Base-by-base conservation (phyloP, 495 filamentous ascomycete species). In the Penicillium paradoxum region DNA sequence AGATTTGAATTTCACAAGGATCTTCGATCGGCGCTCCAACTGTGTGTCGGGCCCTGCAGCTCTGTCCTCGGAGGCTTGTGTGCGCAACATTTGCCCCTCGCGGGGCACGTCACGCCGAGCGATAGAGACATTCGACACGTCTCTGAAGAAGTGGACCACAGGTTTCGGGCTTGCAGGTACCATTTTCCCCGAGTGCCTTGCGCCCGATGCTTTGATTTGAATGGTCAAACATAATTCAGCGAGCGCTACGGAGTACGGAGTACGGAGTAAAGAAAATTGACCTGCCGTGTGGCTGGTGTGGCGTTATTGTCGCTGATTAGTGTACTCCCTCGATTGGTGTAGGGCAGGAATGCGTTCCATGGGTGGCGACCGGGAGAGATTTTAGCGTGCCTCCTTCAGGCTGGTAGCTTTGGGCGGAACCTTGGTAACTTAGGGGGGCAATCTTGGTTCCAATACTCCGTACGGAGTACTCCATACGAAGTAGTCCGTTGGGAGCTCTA, bases 11-110 rank as follows among this genome's bases (percentile, higher is more conserved):
- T 21, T 10, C 9, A 8, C 14, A 27, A 51, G 49, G 49, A 51
- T 51, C 49, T 34, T 42, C 25, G 49, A 51, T 51, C 47, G 37
- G 27, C 27, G 32, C 34, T 38, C 45, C 24, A 49, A 21, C 39
- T 14, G 45, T 38, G 45, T 48, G 33, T 21, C 30, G n/a, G 34
- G 37, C 18, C 25, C 30, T 51, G 4, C n/a, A 32, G 29, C 25
- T 32, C n/a, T 27, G 9, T 10, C 24, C n/a, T 25, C 3, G 21
- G 22, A 29, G 22, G 19, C 17, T 36, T 15, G 6, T 25, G 18
- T 39, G n/a, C 27, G 19, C 17, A 24, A 41, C 14, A 27, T 14
- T 9, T 45, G 19, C 45, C 49, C 49, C 38, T 6, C 37, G 36
- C 11, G 47, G 47, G 47, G 25, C 27, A 51, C 29, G 37, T 50